Evolutionary conservation across 345 rosid species (phyloP).

Genomic region (Leavenworthia alabamica): DNA sequence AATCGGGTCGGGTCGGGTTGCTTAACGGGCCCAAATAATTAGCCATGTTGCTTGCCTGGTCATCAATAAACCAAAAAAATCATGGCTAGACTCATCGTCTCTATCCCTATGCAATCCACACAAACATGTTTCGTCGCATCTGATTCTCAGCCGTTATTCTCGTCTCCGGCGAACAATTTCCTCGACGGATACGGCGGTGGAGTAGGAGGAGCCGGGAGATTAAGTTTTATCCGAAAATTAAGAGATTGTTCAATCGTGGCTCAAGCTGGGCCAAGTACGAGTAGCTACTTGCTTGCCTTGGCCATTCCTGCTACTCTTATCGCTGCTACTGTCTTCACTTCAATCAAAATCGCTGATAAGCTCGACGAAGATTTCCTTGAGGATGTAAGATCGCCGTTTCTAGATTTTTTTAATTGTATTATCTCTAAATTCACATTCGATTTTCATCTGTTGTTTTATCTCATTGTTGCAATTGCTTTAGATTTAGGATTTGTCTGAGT

Average conservation of each 20-base stretch:
- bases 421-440: neutral
- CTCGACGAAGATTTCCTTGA: slow-evolving; percentile 67
- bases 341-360: slow-evolving; percentile 56
- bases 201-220: neutral
- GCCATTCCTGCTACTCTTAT: slow-evolving; percentile 66
- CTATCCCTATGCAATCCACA: slow-evolving; percentile 27
- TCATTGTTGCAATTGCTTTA: neutral
- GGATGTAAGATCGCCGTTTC: slow-evolving; percentile 41
- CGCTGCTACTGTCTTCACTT: slow-evolving; percentile 55
- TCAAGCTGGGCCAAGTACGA: slow-evolving; percentile 57
- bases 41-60: too few species aligned
- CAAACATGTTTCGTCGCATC: slow-evolving; percentile 14
- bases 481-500: neutral
- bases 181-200: slow-evolving; percentile 4
- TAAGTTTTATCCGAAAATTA: neutral
- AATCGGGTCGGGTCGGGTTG: too few species aligned
- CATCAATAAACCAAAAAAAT: neutral
- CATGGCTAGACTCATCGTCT: slow-evolving; percentile 50
- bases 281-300: slow-evolving; percentile 57
- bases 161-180: slow-evolving; percentile 12
- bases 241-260: slow-evolving; percentile 44
- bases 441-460: neutral
- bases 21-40: too few species aligned
- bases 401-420: neutral
- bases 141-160: neutral